Evolutionary conservation across 805 yeast genomes (phyloP), one percentile per base, ranked within the genome.

Genomic region (Starmerella potacharoeniae): DNA sequence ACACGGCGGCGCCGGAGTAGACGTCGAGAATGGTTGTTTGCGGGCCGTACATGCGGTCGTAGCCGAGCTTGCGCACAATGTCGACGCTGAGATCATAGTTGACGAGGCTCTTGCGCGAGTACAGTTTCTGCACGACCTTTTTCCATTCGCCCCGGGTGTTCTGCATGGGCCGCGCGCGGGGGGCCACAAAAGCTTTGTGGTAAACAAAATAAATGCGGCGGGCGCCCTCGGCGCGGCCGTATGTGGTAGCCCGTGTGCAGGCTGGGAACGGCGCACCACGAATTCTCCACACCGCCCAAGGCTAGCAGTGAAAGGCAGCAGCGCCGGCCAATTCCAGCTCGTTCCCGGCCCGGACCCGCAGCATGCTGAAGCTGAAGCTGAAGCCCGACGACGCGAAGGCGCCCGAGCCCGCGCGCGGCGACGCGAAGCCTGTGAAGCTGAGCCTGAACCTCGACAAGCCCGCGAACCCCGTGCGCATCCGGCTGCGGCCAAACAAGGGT

Each of bases 401-500:
- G 36, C 29, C 49, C 52, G 45, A 42, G 45, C 45, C 45, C 33
- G 45, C 13, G 33, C 28, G 28, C 28, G 22, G 28, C 11, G 35
- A 14, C 17, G 36, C 40, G 33, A 30, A 31, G 17, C 37, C 51
- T 33, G 54, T 56, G 45, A 55, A 58, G 48, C 59, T 57, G 36
- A 55, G 53, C 33, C 46, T 60, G 37, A 57, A 47, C 31, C 37
- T 58, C 35, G 59, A 51, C 43, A 50, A 51, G 39, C 39, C 30
- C 35, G 51, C 56, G 33, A 57, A 34, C 58, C 71, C 44, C 76
- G 58, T 81, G 8, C 67, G 79, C 39, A 73, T 82, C 57, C 67
- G 80, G 53, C 75, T 81, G 55, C 78, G 78, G 59, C 80, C 83
- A 0, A 75, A 76, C 4, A 74, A 95, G 62, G 75, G 83, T 4